Evolutionary conservation across 2,329 filamentous ascomycete species (phyloP).

Genomic region (Erysiphe neolycopersici): DNA sequence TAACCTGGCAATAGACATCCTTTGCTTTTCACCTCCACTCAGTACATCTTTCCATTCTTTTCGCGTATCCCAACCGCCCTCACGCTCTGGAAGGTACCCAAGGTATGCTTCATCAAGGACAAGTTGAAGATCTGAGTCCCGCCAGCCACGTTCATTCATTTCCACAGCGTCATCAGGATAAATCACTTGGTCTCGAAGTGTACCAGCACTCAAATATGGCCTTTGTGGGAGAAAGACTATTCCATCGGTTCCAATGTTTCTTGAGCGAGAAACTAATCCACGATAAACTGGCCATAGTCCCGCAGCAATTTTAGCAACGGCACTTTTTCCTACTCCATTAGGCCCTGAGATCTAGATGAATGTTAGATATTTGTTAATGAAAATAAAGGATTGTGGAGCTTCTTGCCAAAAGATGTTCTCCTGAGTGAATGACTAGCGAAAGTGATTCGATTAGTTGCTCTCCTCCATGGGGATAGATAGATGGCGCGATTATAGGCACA

Average conservation of each 20-base stretch:
- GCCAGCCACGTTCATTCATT: conserved; percentile 59
- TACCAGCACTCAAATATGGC: conserved; percentile 77
- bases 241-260: conserved; percentile 54
- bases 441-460: conserved; percentile 76
- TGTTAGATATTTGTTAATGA: not conserved
- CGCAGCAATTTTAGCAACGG: conserved; percentile 64
- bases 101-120: conserved; percentile 64
- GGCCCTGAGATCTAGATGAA: conserved; percentile 51
- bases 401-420: conserved; percentile 58
- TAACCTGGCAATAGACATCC: conserved; percentile 70
- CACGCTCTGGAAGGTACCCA: conserved; percentile 69
- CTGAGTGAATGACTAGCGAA: conserved; percentile 66
- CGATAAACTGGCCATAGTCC: conserved; percentile 93
- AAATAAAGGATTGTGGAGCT: not conserved
- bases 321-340: conserved; percentile 83
- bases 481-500: conserved; percentile 75
- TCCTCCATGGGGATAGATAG: conserved; percentile 66
- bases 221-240: conserved; percentile 97
- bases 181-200: conserved; percentile 86
- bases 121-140: conserved; percentile 49
- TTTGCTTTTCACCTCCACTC: conserved; percentile 91
- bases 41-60: conserved; percentile 98
- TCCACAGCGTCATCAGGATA: conserved; percentile 89
- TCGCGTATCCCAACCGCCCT: conserved; percentile 87
- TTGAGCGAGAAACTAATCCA: conserved; percentile 68